Evolutionary conservation across 164 flowering plant species (phyloP).

Genomic region (Piper betle): DNA sequence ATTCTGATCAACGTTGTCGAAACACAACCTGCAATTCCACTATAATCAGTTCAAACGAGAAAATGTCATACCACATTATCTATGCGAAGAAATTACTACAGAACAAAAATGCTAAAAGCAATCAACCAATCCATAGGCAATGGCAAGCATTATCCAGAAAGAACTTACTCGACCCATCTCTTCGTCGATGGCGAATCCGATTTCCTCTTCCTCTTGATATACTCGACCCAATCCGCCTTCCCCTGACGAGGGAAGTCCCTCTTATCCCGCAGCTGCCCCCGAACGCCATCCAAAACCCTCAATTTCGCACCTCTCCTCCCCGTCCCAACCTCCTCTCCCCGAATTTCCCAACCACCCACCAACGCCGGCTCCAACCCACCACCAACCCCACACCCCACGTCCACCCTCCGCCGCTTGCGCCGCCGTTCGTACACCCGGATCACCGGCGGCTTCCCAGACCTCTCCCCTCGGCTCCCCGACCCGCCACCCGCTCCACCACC

Average conservation of each 20-base stretch:
- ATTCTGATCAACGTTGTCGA: conserved; percentile 49
- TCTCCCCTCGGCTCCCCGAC: neutral
- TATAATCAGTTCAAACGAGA: neutral
- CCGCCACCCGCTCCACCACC: conserved; percentile 7
- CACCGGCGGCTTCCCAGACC: conserved; percentile 1
- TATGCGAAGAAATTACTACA: neutral
- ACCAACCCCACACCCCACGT: neutral
- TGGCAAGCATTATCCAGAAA: neutral
- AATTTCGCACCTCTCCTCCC: neutral
- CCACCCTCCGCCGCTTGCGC: conserved; percentile 14
- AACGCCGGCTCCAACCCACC: neutral
- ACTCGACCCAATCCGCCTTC: conserved; percentile 12
- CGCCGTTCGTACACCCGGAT: conserved; percentile 41
- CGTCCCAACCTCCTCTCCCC: neutral
- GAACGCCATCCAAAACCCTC: neutral
- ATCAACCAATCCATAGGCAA: neutral
- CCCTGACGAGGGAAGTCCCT: conserved; percentile 5
- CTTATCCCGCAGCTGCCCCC: conserved; percentile 11
- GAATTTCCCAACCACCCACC: neutral
- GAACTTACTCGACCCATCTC: conserved; percentile 67
- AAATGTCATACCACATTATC: neutral
- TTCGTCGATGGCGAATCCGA: conserved; percentile 19
- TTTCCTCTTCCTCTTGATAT: conserved; percentile 4
- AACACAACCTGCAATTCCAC: conserved; percentile 41
- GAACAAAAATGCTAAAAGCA: neutral